Evolutionary conservation across 495 filamentous ascomycete genomes (phyloP).

Genomic region (Aspergillus conjunctus): DNA sequence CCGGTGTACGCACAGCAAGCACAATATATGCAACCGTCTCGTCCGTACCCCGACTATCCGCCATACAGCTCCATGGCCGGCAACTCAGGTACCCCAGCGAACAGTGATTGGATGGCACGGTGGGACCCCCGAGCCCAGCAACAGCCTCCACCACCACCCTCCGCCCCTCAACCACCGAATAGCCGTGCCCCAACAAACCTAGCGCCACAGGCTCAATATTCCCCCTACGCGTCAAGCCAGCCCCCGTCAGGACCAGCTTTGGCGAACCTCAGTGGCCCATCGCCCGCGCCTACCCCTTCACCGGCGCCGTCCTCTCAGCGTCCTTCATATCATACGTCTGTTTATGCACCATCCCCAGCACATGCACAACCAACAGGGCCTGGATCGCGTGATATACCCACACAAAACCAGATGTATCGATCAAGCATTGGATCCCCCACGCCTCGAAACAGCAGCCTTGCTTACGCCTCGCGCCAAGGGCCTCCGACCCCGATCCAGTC

Average conservation of each 20-base stretch:
- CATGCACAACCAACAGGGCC: constrained; percentile 29
- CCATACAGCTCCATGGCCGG: constrained; percentile 32
- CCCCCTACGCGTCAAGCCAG: constrained; percentile 35
- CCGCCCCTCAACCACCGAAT: constrained; percentile 29
- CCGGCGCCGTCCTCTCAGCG: constrained; percentile 39
- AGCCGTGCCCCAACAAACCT: constrained; percentile 29
- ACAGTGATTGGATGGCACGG: constrained; percentile 50
- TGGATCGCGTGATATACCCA: constrained; percentile 36
- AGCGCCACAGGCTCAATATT: constrained; percentile 34
- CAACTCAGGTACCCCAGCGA: constrained; percentile 33
- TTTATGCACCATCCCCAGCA: constrained; percentile 37
- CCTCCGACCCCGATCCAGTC: constrained; percentile 39
- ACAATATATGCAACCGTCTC: constrained; percentile 36
- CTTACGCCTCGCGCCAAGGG: constrained; percentile 40
- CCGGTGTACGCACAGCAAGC: constrained; percentile 33
- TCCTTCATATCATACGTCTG: constrained; percentile 34
- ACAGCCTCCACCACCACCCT: constrained; percentile 30
- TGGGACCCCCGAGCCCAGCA: constrained; percentile 49
- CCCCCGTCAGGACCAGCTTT: constrained; percentile 30
- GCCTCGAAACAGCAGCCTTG: constrained; percentile 33
- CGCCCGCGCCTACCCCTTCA: constrained; percentile 45
- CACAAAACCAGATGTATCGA: constrained; percentile 37
- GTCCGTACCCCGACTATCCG: constrained; percentile 42
- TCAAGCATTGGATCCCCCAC: constrained; percentile 37
- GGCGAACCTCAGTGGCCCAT: constrained; percentile 36